Evolutionary conservation across 768 basidiomycete genomes (phyloP), one percentile per base, ranked within the genome.

Genomic region (Leucosporidium creatinivorum): DNA sequence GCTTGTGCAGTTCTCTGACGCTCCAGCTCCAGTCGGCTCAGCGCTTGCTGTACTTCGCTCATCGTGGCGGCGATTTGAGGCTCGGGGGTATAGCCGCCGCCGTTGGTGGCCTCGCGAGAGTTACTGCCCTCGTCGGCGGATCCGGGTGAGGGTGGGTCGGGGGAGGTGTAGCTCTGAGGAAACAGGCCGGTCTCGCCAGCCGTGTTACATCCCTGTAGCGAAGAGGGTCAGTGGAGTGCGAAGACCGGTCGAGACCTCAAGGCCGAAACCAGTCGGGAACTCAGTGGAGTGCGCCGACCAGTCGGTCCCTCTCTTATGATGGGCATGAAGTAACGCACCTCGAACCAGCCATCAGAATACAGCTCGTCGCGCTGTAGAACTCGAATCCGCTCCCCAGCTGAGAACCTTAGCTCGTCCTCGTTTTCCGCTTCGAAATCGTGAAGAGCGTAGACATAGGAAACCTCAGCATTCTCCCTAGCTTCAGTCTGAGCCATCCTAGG

Each of bases 331-430:
- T n/a, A n/a, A 78, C 83, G 76, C 64, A 87, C 87, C 83, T 85
- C 83, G 91, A 91, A 98, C 96, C 96, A 98, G 23, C 94, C 96
- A 78, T 99, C 96, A 25, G 85, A 85, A 77, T 89, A 98, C 65
- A 85, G 79, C 72, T 98, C 96, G 76, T 98, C 96, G 79, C 85
- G 90, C 81, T 98, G 94, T 51, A 97, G 65, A 33, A 99, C 86
- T 75, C 90, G 87, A 73, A 98, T 91, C 64, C 84, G 82, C 73
- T 98, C 91, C 3, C 93, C 93, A 6, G 86, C 86, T 52, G 80
- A 82, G 77, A 98, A 96, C 1, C 85, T 74, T 49, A 98, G 84
- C 79, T 99, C 96, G 78, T 99, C 96, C 61, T 89, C 89, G 78
- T 97, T 85, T 80, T 99, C 93, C 4, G 96, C 93, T 6, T 79